These are phyloP conservation scores for Yamadazyma aaseri DNA, from an alignment of 1,139 yeast genomes.

Conservation along the genomic window DNA sequence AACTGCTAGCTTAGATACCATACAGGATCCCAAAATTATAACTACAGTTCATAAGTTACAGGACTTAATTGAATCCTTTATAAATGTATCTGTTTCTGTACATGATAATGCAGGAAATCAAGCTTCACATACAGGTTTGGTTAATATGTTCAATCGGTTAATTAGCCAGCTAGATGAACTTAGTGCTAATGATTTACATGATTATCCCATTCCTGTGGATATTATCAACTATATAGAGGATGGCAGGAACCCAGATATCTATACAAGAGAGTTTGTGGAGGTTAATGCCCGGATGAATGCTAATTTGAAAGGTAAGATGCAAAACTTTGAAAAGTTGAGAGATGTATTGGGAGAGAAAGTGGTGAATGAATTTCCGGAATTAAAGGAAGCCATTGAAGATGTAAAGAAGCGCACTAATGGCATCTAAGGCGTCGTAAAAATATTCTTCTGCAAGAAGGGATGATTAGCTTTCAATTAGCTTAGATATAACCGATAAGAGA, in stretches of 20 bases:
- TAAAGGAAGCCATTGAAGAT: slow-evolving; percentile 43
- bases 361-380: slow-evolving; percentile 72
- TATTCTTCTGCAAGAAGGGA: no score
- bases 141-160: slow-evolving; percentile 41
- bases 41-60: slow-evolving; percentile 61
- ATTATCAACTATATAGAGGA: slow-evolving; percentile 86
- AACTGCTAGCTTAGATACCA: slow-evolving; percentile 29
- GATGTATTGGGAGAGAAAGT: slow-evolving; percentile 69
- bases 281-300: slow-evolving; percentile 88
- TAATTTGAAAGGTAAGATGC: slow-evolving; percentile 77
- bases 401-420: slow-evolving; percentile 25
- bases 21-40: slow-evolving; percentile 26
- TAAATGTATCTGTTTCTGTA: slow-evolving; percentile 86
- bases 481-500: no score
- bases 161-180: slow-evolving; percentile 37
- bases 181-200: slow-evolving; percentile 30
- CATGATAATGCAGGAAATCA: slow-evolving; percentile 90
- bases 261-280: slow-evolving; percentile 94
- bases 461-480: neutral
- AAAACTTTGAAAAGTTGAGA: slow-evolving; percentile 57
- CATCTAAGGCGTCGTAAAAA: neutral
- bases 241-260: slow-evolving; percentile 95
- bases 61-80: slow-evolving; percentile 75
- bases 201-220: slow-evolving; percentile 67
- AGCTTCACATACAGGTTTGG: slow-evolving; percentile 45